Percentiles rank a stretch among this genome's conserved stretches.
phyloP scores from a whole-genome alignment of 1,284 basidiomycete species.

The Marasmius tenuissimus region DNA sequence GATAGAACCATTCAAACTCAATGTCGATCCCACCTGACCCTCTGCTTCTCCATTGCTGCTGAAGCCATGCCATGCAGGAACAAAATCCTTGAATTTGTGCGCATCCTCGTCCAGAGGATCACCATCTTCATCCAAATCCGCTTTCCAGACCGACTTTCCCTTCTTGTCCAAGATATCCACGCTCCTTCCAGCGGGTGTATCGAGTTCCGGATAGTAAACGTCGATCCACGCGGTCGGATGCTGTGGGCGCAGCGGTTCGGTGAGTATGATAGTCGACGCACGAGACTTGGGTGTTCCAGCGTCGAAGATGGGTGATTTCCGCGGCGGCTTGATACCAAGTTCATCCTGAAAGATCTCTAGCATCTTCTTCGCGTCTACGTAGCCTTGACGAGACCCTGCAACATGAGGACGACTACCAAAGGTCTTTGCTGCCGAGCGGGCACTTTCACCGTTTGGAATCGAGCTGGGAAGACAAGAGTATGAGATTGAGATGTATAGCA shows the following conservation, averaged over 20 bases:
- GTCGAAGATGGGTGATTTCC: slow-evolving; percentile 54
- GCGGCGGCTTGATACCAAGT: slow-evolving; percentile 48
- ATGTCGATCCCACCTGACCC: slow-evolving; percentile 41
- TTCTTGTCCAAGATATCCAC: slow-evolving; percentile 60
- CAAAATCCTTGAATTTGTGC: slow-evolving; percentile 52
- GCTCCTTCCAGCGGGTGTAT: slow-evolving; percentile 66
- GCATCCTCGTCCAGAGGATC: slow-evolving; percentile 66
- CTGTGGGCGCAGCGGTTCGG: slow-evolving; percentile 34
- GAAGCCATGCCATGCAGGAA: slow-evolving; percentile 72
- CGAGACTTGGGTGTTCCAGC: slow-evolving; percentile 68
- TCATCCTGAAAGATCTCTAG: slow-evolving; percentile 64
- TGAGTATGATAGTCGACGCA: slow-evolving; percentile 57
- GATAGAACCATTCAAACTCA: neutral
- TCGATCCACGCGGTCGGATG: slow-evolving; percentile 76
- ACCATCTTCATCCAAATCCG: slow-evolving; percentile 68
- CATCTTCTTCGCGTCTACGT: slow-evolving; percentile 62
- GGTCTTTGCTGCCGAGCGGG: slow-evolving; percentile 52
- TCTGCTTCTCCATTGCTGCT: slow-evolving; percentile 64
- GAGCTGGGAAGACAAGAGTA: slow-evolving; percentile 36
- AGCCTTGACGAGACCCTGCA: slow-evolving; percentile 67
- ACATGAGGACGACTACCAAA: slow-evolving; percentile 73
- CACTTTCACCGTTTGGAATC: slow-evolving; percentile 56
- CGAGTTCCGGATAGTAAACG: slow-evolving; percentile 81
- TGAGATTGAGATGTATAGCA: neutral
- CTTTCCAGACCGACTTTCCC: slow-evolving; percentile 65